These are phyloP conservation scores for Hypoxylon sp. DNA, from an alignment of 2,329 filamentous ascomycete genomes.

Conservation along the genomic window DNA sequence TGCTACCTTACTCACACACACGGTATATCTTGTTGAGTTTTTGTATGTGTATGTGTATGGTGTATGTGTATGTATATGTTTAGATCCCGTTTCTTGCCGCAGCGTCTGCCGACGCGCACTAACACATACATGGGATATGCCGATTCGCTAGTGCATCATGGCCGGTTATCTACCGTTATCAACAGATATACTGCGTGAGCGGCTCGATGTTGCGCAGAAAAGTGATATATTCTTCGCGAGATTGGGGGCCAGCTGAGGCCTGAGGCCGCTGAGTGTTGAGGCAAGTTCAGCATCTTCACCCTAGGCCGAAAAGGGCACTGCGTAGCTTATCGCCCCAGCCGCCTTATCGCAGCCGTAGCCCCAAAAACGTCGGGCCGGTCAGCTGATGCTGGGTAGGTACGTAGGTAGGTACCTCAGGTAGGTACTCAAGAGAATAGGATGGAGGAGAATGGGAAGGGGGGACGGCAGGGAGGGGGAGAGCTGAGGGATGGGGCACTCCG, in stretches of 20 bases:
- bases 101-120: neutral
- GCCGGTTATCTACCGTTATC: neutral
- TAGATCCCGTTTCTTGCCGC: neutral
- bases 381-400: constrained; percentile 18
- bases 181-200: constrained; percentile 3
- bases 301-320: constrained; percentile 19
- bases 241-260: constrained; percentile 47
- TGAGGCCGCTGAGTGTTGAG: constrained; percentile 40
- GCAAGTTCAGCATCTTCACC: constrained; percentile 44
- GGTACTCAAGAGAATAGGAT: too few relatives aligned
- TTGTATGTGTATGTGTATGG: neutral
- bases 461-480: constrained; percentile 7
- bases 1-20: neutral
- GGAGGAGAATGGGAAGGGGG: neutral
- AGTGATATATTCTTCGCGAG: constrained; percentile 7
- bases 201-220: constrained; percentile 25
- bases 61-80: neutral
- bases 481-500: constrained; percentile 38
- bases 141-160: constrained; percentile 5
- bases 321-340: constrained; percentile 31
- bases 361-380: constrained; percentile 14
- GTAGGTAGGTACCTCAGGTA: constrained; percentile 3
- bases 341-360: constrained; percentile 36
- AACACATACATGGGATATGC: neutral
- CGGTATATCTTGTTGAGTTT: neutral